Conservation (phyloP, 306 rosid genomes). For the Ochetophila trinervis region DNA sequence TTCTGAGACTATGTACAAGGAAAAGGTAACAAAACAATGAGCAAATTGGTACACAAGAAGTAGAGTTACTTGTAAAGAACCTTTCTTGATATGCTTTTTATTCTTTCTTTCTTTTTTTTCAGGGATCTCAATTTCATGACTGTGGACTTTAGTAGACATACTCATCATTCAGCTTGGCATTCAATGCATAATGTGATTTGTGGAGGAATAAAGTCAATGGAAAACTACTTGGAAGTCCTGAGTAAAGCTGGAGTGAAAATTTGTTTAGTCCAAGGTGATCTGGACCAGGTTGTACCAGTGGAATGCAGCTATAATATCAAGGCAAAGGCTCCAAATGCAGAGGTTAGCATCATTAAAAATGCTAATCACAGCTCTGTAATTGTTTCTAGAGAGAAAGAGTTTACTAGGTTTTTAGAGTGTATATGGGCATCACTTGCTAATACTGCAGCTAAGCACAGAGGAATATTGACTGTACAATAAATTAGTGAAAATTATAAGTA, state of each 20-base stretch:
- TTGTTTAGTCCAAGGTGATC: conserved; percentile 58
- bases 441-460: neutral
- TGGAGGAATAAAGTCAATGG: conserved; percentile 60
- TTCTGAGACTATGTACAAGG: conserved; percentile 41
- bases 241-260: conserved; percentile 45
- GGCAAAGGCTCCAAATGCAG: conserved; percentile 48
- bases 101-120: neutral
- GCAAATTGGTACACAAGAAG: neutral
- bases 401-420: conserved; percentile 36
- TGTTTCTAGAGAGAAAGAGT: conserved; percentile 57
- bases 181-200: conserved; percentile 87
- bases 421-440: conserved; percentile 32
- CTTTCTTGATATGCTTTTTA: neutral
- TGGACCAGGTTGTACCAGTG: conserved; percentile 50
- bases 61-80: neutral
- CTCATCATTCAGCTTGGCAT: conserved; percentile 91
- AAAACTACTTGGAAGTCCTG: conserved; percentile 43
- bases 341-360: conserved; percentile 46
- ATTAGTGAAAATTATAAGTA: too few relatives aligned
- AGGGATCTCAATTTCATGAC: conserved; percentile 52
- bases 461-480: too few relatives aligned
- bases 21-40: conserved; percentile 40
- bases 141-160: conserved; percentile 63
- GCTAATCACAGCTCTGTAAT: conserved; percentile 53
- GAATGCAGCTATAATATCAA: conserved; percentile 51